Evolutionary conservation across 805 yeast genomes (phyloP).

Genomic region (Metschnikowia reukaufii): DNA sequence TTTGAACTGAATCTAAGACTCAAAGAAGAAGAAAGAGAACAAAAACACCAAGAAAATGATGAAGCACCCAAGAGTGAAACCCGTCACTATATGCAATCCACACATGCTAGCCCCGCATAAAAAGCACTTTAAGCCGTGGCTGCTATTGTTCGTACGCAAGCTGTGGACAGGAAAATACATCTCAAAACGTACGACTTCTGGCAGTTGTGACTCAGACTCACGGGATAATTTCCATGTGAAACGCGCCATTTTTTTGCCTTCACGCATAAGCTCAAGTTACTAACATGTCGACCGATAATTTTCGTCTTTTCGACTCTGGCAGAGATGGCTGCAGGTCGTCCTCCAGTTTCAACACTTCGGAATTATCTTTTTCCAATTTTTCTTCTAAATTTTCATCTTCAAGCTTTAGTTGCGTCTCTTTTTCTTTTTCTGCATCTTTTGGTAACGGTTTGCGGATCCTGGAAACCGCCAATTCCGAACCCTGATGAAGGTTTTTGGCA

Average conservation of each 20-base stretch:
- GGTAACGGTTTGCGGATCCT: conserved; percentile 42
- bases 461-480: conserved; percentile 44
- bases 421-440: conserved; percentile 11
- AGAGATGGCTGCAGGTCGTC: conserved; percentile 10
- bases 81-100: not conserved
- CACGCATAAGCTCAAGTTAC: conserved; percentile 28
- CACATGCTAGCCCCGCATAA: not conserved
- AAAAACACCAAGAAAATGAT: not conserved
- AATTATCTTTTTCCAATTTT: conserved; percentile 12
- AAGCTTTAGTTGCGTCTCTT: no score
- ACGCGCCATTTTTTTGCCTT: no score
- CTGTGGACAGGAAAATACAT: no score
- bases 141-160: not conserved
- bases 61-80: not conserved
- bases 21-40: not conserved
- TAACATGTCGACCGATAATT: conserved; percentile 44
- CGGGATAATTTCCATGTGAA: not conserved
- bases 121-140: not conserved
- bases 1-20: no score
- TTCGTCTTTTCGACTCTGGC: conserved; percentile 33
- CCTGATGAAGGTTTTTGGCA: conserved; percentile 46
- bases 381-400: conserved; percentile 6
- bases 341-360: conserved; percentile 4
- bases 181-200: no score
- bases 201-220: no score